Percentiles rank a stretch among this genome's conserved stretches.
These are phyloP conservation scores for Hagleromyces aurorensis DNA, from an alignment of 805 yeast species.

Conservation along the genomic window DNA sequence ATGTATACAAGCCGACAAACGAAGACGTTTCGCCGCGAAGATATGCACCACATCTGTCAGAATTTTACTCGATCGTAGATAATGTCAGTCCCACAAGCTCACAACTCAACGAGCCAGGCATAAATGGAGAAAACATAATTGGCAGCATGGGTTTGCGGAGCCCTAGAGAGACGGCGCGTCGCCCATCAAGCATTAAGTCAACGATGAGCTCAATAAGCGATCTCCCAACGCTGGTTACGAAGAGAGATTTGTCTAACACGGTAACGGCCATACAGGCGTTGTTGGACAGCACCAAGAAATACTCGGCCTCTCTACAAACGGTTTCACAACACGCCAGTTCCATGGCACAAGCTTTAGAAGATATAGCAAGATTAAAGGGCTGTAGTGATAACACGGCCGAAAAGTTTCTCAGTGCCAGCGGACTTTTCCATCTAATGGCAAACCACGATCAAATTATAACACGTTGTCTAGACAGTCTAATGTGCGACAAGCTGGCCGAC, in stretches of 20 bases:
- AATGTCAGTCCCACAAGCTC: conserved; percentile 14
- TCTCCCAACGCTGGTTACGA: conserved; percentile 51
- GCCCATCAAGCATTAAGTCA: conserved; percentile 36
- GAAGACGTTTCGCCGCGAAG: conserved; percentile 21
- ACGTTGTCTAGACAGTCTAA: conserved; percentile 43
- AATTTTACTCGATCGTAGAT: conserved; percentile 48
- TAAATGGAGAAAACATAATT: too few species aligned
- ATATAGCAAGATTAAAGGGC: conserved; percentile 54
- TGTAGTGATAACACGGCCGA: conserved; percentile 47
- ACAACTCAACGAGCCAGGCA: conserved; percentile 2
- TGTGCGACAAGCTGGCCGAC: conserved; percentile 44
- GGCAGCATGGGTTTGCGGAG: conserved; percentile 4
- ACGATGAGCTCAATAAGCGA: conserved; percentile 48
- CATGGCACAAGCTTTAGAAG: conserved; percentile 64
- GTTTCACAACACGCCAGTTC: conserved; percentile 53
- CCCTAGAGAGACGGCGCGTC: conserved; percentile 14
- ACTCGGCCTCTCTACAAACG: conserved; percentile 32
- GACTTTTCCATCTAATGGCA: conserved; percentile 66
- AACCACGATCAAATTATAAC: conserved; percentile 71
- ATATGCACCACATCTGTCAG: conserved; percentile 46
- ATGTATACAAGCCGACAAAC: too few species aligned
- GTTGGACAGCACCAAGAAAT: conserved; percentile 42
- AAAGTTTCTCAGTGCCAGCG: conserved; percentile 64
- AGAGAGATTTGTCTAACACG: conserved; percentile 48
- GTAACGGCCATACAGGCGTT: conserved; percentile 41